phyloP scores from a whole-genome alignment of 2,329 filamentous ascomycete genomes.

The Grosmannia penicillata region DNA sequence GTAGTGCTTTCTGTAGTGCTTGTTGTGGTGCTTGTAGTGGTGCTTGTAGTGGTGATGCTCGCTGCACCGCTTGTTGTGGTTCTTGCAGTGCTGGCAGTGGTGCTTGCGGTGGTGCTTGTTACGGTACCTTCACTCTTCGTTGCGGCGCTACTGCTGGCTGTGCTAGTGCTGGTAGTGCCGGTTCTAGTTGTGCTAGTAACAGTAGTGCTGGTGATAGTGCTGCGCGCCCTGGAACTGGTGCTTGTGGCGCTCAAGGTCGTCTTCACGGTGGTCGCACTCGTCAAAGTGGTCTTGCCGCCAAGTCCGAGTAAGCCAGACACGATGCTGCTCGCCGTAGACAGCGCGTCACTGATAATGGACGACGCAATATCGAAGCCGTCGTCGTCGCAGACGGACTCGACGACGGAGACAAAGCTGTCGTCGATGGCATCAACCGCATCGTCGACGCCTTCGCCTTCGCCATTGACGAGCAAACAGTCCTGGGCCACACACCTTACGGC shows the following conservation, averaged over 20 bases:
- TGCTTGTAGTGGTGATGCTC: background rate
- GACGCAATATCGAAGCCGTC: conserved; percentile 2
- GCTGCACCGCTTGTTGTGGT: too few species aligned
- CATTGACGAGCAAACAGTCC: conserved; percentile 6
- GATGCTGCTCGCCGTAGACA: conserved; percentile 7
- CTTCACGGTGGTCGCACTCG: background rate
- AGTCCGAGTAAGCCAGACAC: background rate
- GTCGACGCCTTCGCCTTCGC: background rate
- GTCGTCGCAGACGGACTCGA: conserved; percentile 6
- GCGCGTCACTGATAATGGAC: conserved; percentile 4
- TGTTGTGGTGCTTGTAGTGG: background rate
- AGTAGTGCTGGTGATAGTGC: background rate
- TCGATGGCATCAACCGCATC: conserved; percentile 4
- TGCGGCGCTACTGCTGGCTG: too few species aligned
- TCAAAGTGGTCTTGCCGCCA: background rate
- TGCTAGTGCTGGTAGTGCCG: background rate
- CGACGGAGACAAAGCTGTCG: conserved; percentile 5
- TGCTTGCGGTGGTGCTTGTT: background rate
- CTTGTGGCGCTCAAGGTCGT: background rate
- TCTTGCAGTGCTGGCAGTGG: background rate
- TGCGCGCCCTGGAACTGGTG: background rate
- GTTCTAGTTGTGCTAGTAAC: background rate
- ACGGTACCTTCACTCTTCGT: too few species aligned
- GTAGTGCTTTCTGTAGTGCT: background rate
- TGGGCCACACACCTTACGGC: conserved; percentile 8